Evolutionary conservation across 2,329 filamentous ascomycete genomes (phyloP).

Genomic region (Diaporthe citri): DNA sequence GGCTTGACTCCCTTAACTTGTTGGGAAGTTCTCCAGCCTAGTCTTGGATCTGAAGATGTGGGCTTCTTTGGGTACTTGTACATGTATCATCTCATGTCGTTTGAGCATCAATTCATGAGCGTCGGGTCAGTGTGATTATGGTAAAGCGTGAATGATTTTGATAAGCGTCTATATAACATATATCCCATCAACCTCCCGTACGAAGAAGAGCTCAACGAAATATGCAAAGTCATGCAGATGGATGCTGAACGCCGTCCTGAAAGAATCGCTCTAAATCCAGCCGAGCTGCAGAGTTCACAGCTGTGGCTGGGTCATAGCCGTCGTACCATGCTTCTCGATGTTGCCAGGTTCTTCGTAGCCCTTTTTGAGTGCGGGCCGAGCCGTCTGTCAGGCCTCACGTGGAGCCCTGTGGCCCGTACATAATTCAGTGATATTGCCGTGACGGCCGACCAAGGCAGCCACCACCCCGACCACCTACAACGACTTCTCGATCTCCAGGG

Average conservation of each 20-base stretch:
- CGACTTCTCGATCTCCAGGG: constrained; percentile 74
- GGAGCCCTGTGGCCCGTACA: neutral
- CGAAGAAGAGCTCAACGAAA: constrained; percentile 12
- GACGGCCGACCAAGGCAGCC: neutral
- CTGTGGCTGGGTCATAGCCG: neutral
- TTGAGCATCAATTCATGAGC: neutral
- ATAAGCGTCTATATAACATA: constrained; percentile 21
- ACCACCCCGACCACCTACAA: constrained; percentile 57
- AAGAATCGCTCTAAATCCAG: constrained; percentile 2
- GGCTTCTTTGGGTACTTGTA: neutral
- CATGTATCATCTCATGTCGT: neutral
- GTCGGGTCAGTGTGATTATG: too few species aligned
- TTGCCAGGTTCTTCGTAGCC: neutral
- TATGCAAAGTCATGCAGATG: constrained; percentile 21
- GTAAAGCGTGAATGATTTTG: constrained; percentile 10
- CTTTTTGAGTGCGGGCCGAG: neutral
- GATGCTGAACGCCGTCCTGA: constrained; percentile 26
- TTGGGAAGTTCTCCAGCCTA: too few species aligned
- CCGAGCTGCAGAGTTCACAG: neutral
- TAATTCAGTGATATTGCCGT: neutral
- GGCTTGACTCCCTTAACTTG: neutral
- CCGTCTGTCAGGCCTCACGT: neutral
- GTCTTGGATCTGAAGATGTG: neutral
- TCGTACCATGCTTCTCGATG: neutral
- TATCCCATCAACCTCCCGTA: neutral